Percentiles rank a stretch among this genome's conserved stretches.
phyloP scores from a whole-genome alignment of 805 yeast species.

The Cyberlindnera suaveolens region DNA sequence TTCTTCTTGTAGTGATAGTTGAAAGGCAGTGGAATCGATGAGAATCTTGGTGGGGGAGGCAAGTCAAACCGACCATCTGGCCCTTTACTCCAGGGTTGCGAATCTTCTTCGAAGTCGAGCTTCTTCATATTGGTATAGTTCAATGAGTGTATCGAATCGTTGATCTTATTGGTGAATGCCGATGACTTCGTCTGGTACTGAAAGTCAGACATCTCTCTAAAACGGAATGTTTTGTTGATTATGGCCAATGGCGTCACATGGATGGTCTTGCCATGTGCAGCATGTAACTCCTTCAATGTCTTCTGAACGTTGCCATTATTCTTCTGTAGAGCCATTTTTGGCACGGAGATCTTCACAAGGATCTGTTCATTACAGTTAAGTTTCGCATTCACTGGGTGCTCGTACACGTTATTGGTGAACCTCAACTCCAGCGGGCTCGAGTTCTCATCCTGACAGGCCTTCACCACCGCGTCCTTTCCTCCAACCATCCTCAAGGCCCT shows the following conservation, averaged over 20 bases:
- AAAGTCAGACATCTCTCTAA: slow-evolving; percentile 84
- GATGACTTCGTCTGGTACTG: slow-evolving; percentile 64
- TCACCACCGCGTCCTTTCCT: slow-evolving; percentile 37
- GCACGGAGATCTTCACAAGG: slow-evolving; percentile 52
- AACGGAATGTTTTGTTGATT: slow-evolving; percentile 61
- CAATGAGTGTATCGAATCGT: slow-evolving; percentile 35
- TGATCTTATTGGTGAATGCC: slow-evolving; percentile 36
- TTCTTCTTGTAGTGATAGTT: slow-evolving; percentile 75
- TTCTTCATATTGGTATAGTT: slow-evolving; percentile 35
- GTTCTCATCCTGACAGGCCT: slow-evolving; percentile 25
- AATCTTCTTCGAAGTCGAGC: slow-evolving; percentile 30
- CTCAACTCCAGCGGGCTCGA: slow-evolving; percentile 33
- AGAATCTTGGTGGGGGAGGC: slow-evolving; percentile 83
- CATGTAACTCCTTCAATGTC: slow-evolving; percentile 29
- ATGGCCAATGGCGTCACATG: slow-evolving; percentile 58
- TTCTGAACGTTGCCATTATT: slow-evolving; percentile 38
- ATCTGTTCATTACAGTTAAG: slow-evolving; percentile 49
- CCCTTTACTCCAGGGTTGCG: slow-evolving; percentile 28
- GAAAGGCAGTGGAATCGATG: slow-evolving; percentile 70
- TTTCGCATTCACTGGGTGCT: slow-evolving; percentile 61
- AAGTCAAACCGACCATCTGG: slow-evolving; percentile 37
- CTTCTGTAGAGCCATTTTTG: slow-evolving; percentile 42
- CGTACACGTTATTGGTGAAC: slow-evolving; percentile 31
- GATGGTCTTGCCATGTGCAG: slow-evolving; percentile 29
- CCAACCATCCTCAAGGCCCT: slow-evolving; percentile 69